Base-by-base conservation (phyloP, 2,329 filamentous ascomycete genomes). In the Beauveria sp. region DNA sequence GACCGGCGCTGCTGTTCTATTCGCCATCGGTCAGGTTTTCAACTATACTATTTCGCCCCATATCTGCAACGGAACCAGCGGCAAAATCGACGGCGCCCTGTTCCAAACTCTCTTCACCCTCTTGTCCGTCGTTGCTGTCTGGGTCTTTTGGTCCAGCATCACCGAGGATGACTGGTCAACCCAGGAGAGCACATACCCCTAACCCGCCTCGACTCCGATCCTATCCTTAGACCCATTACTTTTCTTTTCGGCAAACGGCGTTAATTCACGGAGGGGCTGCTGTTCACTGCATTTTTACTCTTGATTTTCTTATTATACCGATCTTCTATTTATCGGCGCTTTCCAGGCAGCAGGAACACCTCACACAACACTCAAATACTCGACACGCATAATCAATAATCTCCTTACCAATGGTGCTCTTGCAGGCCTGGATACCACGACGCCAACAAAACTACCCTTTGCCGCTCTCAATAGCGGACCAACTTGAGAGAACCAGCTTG, bases 81-180 rank as follows among this genome's bases (percentile, higher is more conserved):
- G 92, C 66, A 92, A 90, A 73, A 96, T 99, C 70, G 93, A 99
- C 71, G 94, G 94, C 55, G 86, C 93, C 6, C 76, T 99, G 1
- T 99, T 99, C 73, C 85, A 97, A 74, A 96, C 92, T 0, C 78
- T 97, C 7, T 97, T 99, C 77, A 97, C 92, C 0, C 80, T 97
- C 1, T 77, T 93, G 14, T 82, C 92, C 0, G 91, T 99, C 5
- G 81, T 91, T 20, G 85, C 85, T 76, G 77, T 97, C 65, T 99
- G 94, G 92, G 75, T 90, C 61, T 99, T 99, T 80, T 99, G 94
- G 94, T 96, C 92, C 52, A 97, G 92, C 77, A 99, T 99, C 69
- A 99, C 94, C 18, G 94, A 99, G 76, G 94, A 99, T 70, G 93
- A 97, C 78, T 99, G 94, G 94, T 91, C 92, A 20, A 82, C 83